Conservation (phyloP, 176 grass and related monocot species). For the Ensete ventricosum region DNA sequence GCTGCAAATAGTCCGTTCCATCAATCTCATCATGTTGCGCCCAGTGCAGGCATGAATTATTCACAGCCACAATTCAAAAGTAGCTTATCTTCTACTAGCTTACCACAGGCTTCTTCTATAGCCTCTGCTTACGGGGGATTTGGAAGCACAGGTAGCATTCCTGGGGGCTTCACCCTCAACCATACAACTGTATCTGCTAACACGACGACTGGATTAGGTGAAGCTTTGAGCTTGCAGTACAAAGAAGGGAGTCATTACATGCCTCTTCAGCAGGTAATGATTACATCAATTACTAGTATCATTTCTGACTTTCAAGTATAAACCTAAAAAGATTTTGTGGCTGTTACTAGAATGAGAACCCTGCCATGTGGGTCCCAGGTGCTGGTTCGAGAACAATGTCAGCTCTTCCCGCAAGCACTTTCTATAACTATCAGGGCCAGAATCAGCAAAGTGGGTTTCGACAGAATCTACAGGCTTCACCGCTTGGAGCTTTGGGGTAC, state of each 20-base stretch:
- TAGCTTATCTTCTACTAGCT: slow-evolving; percentile 47
- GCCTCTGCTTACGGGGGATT: slow-evolving; percentile 79
- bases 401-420: slow-evolving; percentile 42
- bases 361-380: slow-evolving; percentile 80
- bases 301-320: slow-evolving; percentile 11
- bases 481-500: slow-evolving; percentile 48
- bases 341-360: slow-evolving; percentile 59
- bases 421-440: slow-evolving; percentile 69
- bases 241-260: slow-evolving; percentile 79
- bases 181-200: slow-evolving; percentile 43
- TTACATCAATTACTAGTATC: slow-evolving; percentile 2
- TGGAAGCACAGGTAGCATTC: slow-evolving; percentile 54
- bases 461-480: slow-evolving; percentile 58
- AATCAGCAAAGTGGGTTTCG: slow-evolving; percentile 59
- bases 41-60: slow-evolving; percentile 71
- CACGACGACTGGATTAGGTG: slow-evolving; percentile 60
- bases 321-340: not conserved
- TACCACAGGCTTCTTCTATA: slow-evolving; percentile 54
- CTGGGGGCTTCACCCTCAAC: slow-evolving; percentile 54
- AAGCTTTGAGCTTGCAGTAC: slow-evolving; percentile 71
- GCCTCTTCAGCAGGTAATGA: slow-evolving; percentile 81
- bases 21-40: slow-evolving; percentile 60
- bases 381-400: slow-evolving; percentile 70
- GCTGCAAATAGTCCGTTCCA: slow-evolving; percentile 67
- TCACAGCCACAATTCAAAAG: slow-evolving; percentile 73